phyloP scores from a whole-genome alignment of 257 asterid species.

The Striga asiatica region DNA sequence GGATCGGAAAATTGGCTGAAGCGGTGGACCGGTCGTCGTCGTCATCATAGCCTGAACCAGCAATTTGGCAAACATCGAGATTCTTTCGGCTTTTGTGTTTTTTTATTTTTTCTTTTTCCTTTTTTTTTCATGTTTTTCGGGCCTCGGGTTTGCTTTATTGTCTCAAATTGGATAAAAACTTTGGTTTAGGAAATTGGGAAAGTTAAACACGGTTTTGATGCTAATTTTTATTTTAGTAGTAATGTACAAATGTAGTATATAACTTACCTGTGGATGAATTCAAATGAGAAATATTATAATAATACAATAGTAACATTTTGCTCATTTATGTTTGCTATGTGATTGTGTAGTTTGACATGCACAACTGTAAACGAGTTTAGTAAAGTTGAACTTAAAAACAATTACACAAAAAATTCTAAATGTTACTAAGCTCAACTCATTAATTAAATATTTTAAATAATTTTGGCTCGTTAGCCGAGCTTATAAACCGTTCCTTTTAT shows the following conservation, averaged over 20 bases:
- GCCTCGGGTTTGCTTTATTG: constrained; percentile 39
- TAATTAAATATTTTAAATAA: no score
- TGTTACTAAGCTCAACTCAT: no score
- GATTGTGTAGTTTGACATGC: neutral
- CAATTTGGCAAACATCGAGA: constrained; percentile 35
- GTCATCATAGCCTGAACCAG: constrained; percentile 13
- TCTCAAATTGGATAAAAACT: constrained; percentile 22
- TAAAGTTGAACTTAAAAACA: no score
- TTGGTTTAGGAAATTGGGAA: constrained; percentile 26
- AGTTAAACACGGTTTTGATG: constrained; percentile 10
- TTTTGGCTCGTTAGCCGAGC: no score
- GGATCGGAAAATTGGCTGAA: constrained; percentile 74
- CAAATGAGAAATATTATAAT: neutral
- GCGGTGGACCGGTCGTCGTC: constrained; percentile 60
- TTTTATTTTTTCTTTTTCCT: neutral
- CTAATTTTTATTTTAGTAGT: neutral
- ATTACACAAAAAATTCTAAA: no score
- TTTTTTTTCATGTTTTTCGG: constrained; percentile 23
- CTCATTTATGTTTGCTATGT: neutral
- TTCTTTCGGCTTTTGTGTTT: constrained; percentile 20
- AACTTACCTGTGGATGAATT: neutral
- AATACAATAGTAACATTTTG: no score
- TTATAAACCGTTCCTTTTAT: no score
- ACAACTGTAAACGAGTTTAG: no score
- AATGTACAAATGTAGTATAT: no score